Base-by-base conservation (phyloP, 176 grass and related monocot genomes). In the Bolboschoenus planiculmis region DNA sequence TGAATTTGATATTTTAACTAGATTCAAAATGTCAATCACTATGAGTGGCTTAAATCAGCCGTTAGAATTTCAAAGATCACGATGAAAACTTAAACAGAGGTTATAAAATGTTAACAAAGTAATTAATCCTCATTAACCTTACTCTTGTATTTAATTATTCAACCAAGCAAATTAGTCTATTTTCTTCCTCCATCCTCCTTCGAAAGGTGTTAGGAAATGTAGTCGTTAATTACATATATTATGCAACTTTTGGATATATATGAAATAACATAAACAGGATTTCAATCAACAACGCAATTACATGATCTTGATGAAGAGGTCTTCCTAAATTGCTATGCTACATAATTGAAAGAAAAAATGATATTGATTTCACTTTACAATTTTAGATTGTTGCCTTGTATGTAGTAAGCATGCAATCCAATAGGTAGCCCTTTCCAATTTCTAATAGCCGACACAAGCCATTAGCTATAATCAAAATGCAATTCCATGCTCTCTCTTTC, bases 391-490 rank as follows among this genome's bases (percentile, higher is more conserved):
- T 76, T 76, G 13, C 72, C 72, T 76, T 33, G 5, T 76, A 18
- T 18, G 16, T 21, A 48, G 10, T 3, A 40, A 29, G 4, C 15
- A 29, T 27, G 24, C 42, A 48, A 48, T 48, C 23, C 23, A 48
- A 16, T 50, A 76, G 42, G 26, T 31, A n/a, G 18, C 44, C 72
- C 26, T 33, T 76, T 76, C 26, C 44, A 44, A n/a, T 76, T 76
- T 51, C 72, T 51, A 31, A 76, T 3, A 76, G 5, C 44, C 39
- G 1, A 18, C 72, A 50, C 3, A 51, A n/a, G 23, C 72, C 79
- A 82, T 81, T 62, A 29, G 36, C 13, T 9, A 81, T 16, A 82
- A 27, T 26, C 18, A 80, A 48, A 82, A 82, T 82, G 79, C 42
- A 82, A 46, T 64, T 65, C 58, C 55, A 40, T 60, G 33, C 20